Base-by-base conservation (phyloP, 78 protist species). In the Planoprotostelium fungivorum region DNA sequence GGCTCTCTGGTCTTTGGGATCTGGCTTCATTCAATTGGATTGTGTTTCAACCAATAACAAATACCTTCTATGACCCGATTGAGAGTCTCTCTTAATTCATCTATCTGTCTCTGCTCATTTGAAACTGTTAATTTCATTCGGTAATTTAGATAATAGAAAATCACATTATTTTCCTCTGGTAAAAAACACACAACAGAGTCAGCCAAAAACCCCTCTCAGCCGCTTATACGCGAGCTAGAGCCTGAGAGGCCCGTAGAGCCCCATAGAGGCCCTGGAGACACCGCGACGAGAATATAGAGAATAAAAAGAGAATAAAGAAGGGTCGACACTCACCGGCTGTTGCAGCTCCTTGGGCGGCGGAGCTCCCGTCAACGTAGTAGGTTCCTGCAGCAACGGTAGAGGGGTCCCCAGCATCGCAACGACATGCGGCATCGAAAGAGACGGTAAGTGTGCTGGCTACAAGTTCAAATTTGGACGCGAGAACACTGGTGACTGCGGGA, bases 21-120 rank as follows among this genome's bases (percentile, higher is more conserved):
- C 73, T 51, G 73, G 73, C 73, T 51, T 51, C 73, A 51, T 51
- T 51, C 73, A 51, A 51, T 51, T 51, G 73, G 73, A 51, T 51
- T 51, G 73, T 51, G 73, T 51, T 51, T 51, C 73, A 51, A 51
- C 73, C 73, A 51, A 51, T 51, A 51, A 51, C 73, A 51, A 51
- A 51, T 51, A 51, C 73, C 73, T 51, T 51, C 73, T 51, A 51
- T 51, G 73, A 51, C 73, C 73, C 73, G 16, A 51, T 51, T 51
- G 73, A 51, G 73, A 51, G 73, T 51, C 73, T 51, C 73, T 51
- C 73, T 51, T 51, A 51, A 51, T 51, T 51, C 73, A 51, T 51
- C 73, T 51, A 51, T 51, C 73, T 51, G 73, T 51, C 73, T 51
- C 73, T 51, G 73, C 73, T 51, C 73, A 51, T 51, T 51, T 51